Base-by-base conservation (phyloP, 148 eudicot species). In the Chenopodium formosanum region DNA sequence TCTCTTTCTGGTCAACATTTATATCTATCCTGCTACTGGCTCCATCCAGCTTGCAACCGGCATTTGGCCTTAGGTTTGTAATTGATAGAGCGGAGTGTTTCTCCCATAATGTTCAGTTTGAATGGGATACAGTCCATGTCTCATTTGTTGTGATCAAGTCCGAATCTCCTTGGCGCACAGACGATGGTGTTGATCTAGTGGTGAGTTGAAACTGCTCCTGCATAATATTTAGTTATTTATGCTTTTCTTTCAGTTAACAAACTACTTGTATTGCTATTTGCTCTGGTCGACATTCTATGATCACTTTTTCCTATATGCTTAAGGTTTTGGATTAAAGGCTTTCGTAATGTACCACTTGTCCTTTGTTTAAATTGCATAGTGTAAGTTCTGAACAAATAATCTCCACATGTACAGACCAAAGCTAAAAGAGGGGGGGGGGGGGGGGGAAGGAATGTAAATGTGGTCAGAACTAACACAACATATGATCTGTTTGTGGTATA, bases 31-130 rank as follows among this genome's bases (percentile, higher is more conserved):
- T 88, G 75, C 77, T 85, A 19, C 81, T 91, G 78, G 78, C 81
- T 79, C 82, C 92, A 66, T 88, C 80, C 73, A 85, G 83, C 68
- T 60, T 85, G 70, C 87, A 88, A 82, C 89, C 56, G 76, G 87
- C 85, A 70, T 85, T 82, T 50, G 92, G 97, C 67, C 90, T 95
- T 46, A 88, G 99, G 85, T 87, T 95, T 84, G 94, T 92, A 79
- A 88, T 95, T 31, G 99, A 95, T 47, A 90, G 97, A 78, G 97
- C 91, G 74, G 99, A 95, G 85, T 95, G 99, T 71, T 89, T 90
- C 81, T 90, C 99, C 19, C 99, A 93, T 82, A 91, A 93, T 47
- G 97, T 90, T 47, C 92, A 92, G 74, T 88, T 88, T 58, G 94
- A 92, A 25, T 89, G 91, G 80, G 92, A 89, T 48, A 91, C 89